Evolutionary conservation across 202 grass and related monocot species (phyloP).

Genomic region (Elaeis oleifera): DNA sequence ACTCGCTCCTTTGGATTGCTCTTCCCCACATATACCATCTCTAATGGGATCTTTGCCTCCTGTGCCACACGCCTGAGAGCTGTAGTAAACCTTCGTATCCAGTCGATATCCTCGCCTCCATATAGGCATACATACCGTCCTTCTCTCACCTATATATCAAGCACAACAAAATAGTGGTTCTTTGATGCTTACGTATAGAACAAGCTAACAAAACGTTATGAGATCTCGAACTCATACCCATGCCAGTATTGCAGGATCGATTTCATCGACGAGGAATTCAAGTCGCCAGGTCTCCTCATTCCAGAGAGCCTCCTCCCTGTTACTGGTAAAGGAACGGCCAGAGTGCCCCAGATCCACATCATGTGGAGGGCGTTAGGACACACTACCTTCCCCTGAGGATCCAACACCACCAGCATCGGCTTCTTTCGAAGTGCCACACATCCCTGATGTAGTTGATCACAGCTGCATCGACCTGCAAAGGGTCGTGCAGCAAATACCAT

Average conservation of each 20-base stretch:
- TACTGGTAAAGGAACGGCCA: constrained; percentile 35
- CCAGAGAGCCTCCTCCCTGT: constrained; percentile 41
- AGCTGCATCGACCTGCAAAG: constrained; percentile 24
- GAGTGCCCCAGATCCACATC: constrained; percentile 47
- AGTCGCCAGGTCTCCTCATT: constrained; percentile 37
- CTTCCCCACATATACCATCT: constrained; percentile 48
- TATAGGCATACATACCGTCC: constrained; percentile 32
- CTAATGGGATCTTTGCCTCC: constrained; percentile 16
- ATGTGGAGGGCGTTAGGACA: constrained; percentile 42
- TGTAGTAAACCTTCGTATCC: constrained; percentile 37
- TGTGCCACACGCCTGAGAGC: constrained; percentile 13
- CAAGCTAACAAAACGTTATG: too few species aligned
- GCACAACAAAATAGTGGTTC: neutral
- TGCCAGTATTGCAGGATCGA: constrained; percentile 22
- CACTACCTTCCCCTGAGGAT: constrained; percentile 36
- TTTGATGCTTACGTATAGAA: neutral
- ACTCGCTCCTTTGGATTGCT: constrained; percentile 36
- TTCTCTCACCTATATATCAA: constrained; percentile 25
- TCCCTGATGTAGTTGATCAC: constrained; percentile 28
- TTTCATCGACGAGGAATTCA: constrained; percentile 39
- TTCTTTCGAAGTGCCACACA: constrained; percentile 40
- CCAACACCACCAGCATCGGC: constrained; percentile 38
- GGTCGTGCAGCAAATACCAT: constrained; percentile 32
- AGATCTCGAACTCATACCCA: constrained; percentile 16
- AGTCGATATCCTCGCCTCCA: constrained; percentile 33